Base-by-base conservation (phyloP, 495 filamentous ascomycete genomes). In the Melanomma pulvis-pyrius region DNA sequence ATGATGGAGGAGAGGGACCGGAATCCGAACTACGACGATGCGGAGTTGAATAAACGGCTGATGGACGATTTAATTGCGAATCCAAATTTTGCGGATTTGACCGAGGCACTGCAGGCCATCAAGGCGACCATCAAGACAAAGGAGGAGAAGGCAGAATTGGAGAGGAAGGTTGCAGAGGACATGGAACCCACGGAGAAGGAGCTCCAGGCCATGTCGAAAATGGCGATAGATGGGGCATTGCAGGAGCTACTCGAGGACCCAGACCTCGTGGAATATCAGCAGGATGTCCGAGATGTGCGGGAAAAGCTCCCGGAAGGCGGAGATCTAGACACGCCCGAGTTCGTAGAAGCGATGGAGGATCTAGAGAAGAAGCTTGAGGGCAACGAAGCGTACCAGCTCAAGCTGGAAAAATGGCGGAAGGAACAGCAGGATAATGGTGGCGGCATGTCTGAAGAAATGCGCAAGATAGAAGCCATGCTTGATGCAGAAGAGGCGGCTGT, bases 11-110 rank as follows among this genome's bases (percentile, higher is more conserved):
- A 62, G 29, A 44, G 58, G 17, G 29, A n/a, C 2, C 19, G 13
- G 11, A 44, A 69, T 24, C 60, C 67, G 5, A 41, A 69, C 21
- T 64, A 69, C n/a, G 61, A 69, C 56, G 47, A 56, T n/a, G 36
- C 67, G n/a, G 54, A 64, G 41, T 50, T 69, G n/a, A 21, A 51
- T 2, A 34, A 32, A 13, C 8, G 24, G 47, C 15, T 52, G 24
- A 32, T 71, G n/a, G 53, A 59, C 21, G 53, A 60, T 29, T 24
- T 71, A 30, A 67, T 63, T 34, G 12, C 13, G 9, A 32, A 67
- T 36, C 68, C 68, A 17, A 52, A 30, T 28, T 63, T 63, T 28
- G 47, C 52, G 17, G 63, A 64, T 21, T 9, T 66, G 41, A 39
- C 30, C 15, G 58, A 59, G 7, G 44, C 46, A 53, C 52, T 70